A percentile compares a stretch with the other conserved stretches of the same genome.
phyloP scores from a whole-genome alignment of 257 asterid genomes.

The Nicotiana tomentosiformis region DNA sequence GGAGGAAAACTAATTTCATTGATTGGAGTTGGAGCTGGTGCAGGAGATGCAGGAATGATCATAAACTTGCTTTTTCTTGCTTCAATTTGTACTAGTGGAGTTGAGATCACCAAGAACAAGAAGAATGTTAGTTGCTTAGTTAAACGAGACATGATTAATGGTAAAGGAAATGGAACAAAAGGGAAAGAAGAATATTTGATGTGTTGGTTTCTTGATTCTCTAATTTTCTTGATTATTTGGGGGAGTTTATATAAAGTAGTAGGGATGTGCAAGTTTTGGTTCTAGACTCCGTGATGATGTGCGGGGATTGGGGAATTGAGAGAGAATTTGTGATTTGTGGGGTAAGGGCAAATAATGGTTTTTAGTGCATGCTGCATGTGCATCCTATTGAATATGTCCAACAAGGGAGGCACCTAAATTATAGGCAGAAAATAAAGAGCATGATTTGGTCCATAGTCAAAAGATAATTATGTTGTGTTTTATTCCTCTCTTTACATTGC shows the following conservation, averaged over 20 bases:
- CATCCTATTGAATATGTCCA: conserved; percentile 30
- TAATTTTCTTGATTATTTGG: conserved; percentile 3
- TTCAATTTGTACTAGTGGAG: conserved; percentile 24
- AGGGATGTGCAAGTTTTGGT: not conserved
- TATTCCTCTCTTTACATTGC: not conserved
- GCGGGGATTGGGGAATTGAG: conserved; percentile 54
- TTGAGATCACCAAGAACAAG: conserved; percentile 17
- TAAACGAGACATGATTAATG: conserved; percentile 26
- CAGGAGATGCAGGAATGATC: conserved; percentile 25
- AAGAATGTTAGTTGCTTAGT: conserved; percentile 23
- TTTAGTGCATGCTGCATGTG: conserved; percentile 41
- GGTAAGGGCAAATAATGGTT: conserved; percentile 32
- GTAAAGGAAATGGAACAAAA: not conserved
- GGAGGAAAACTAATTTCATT: not conserved
- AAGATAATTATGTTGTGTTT: not conserved
- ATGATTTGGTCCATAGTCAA: conserved; percentile 17
- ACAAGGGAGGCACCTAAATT: conserved; percentile 15
- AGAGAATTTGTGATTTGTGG: conserved; percentile 14
- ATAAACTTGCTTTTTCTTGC: conserved; percentile 50
- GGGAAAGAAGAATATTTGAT: not conserved
- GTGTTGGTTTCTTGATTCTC: not conserved
- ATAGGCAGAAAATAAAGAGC: not conserved
- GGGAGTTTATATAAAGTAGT: not conserved
- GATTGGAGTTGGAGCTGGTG: conserved; percentile 28
- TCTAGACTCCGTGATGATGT: conserved; percentile 25